Evolutionary conservation across 208 protist species (phyloP), one percentile per base, ranked within the genome.

Genomic region (Acanthamoeba sp.): DNA sequence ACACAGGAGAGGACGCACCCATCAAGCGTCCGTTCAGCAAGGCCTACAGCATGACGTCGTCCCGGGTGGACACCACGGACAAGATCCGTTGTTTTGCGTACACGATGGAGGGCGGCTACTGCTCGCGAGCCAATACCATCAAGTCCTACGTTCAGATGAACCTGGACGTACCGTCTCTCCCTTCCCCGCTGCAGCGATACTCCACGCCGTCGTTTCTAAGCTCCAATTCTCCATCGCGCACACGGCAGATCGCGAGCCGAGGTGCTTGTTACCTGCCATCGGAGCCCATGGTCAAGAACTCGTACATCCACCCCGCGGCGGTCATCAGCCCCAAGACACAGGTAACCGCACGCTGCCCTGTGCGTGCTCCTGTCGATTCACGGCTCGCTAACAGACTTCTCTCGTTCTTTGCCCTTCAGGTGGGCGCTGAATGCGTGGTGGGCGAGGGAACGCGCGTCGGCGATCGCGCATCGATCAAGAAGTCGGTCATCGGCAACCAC

Each of bases 371-470:
- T 84, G 34, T 16, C n/a, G 0, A 24, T n/a, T n/a, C n/a, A 52
- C 73, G 5, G 0, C 5, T 22, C 27, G 48, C 32, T 88, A 12
- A 64, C 6, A 2, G 14, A 1, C 2, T 45, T 16, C 1, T 48
- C 6, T 24, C 10, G 38, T 5, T 18, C 1, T 34, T 71, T 1
- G 29, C 0, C 6, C 1, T 27, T 14, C 32, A 95, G 59, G 89
- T 97, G 24, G 96, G 96, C 22, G n/a, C 90, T n/a, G 93, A 97
- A 27, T 97, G 96, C 94, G 66, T 97, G 1, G 94, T 97, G 66
- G 97, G 97, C 59, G 71, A 84, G 38, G 57, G 76, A 10, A 88
- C 93, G 62, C 32, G 40, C 18, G 52, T 97, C 0, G 96, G 96
- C 20, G 88, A 69, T 1, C 90, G 93, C 32, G 57, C 66, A 24